phyloP scores from a whole-genome alignment of 2,329 filamentous ascomycete genomes.

The Cryoendolithus antarcticus region DNA sequence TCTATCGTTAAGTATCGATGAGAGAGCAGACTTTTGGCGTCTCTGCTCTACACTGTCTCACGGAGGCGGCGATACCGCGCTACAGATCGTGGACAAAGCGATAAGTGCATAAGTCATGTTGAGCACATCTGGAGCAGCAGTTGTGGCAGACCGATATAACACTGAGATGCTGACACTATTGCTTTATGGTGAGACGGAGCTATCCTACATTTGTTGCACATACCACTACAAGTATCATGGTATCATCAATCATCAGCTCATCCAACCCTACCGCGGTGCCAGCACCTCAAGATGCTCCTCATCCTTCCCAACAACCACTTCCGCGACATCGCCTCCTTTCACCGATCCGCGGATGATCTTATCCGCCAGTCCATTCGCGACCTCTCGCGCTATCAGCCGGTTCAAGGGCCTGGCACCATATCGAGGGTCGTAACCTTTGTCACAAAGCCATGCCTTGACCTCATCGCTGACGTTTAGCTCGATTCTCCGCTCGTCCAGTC shows the following conservation, averaged over 20 bases:
- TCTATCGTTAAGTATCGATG: too few relatives aligned
- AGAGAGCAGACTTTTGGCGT: too few relatives aligned
- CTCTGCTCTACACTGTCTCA: too few relatives aligned
- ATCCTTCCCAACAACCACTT: slow-evolving; percentile 55
- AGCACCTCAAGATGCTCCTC: slow-evolving; percentile 25
- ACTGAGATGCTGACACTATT: too few relatives aligned
- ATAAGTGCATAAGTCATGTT: too few relatives aligned
- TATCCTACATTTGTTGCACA: slow-evolving; percentile 4
- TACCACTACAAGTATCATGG: slow-evolving; percentile 1
- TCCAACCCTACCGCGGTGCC: not conserved
- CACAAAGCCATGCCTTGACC: slow-evolving; percentile 76
- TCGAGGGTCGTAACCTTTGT: slow-evolving; percentile 78
- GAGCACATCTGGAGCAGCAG: too few relatives aligned
- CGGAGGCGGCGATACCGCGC: too few relatives aligned
- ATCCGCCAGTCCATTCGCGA: slow-evolving; percentile 79
- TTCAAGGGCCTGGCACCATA: slow-evolving; percentile 89
- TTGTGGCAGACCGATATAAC: too few relatives aligned
- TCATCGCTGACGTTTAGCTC: slow-evolving; percentile 56
- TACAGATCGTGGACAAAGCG: too few relatives aligned
- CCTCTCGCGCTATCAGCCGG: slow-evolving; percentile 76
- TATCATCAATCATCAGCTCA: not conserved
- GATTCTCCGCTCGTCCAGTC: slow-evolving; percentile 78
- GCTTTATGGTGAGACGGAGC: not conserved
- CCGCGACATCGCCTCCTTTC: slow-evolving; percentile 60
- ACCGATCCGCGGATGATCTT: slow-evolving; percentile 81